These are phyloP conservation scores for Microbotryum saponariae DNA, from an alignment of 1,284 basidiomycete genomes.

Conservation along the genomic window DNA sequence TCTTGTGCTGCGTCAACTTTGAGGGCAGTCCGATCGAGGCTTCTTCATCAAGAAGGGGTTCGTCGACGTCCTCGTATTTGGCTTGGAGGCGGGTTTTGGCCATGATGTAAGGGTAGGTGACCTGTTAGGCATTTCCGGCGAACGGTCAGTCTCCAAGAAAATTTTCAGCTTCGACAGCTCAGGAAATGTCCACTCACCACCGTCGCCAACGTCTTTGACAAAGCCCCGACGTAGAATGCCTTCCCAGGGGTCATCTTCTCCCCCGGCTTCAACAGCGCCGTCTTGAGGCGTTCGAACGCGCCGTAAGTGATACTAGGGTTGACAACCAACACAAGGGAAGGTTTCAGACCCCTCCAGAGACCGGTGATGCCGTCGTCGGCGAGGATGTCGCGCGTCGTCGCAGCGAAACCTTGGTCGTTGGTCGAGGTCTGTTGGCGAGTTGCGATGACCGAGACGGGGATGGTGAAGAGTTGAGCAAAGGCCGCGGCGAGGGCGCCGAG, in stretches of 20 bases:
- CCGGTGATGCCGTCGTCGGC: conserved; percentile 85
- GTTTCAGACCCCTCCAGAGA: conserved; percentile 88
- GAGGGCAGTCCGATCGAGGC: background rate
- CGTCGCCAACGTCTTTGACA: conserved; percentile 93
- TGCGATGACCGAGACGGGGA: conserved; percentile 94
- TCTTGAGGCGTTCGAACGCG: conserved; percentile 85
- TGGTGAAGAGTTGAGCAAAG: conserved; percentile 95
- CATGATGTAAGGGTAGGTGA: conserved; percentile 81
- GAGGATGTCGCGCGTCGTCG: conserved; percentile 77
- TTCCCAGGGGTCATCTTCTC: conserved; percentile 68
- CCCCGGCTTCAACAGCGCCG: conserved; percentile 44
- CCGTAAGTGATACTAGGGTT: conserved; percentile 99
- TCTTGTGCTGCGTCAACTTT: conserved; percentile 34
- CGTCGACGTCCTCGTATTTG: conserved; percentile 27
- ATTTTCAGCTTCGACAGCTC: conserved; percentile 12
- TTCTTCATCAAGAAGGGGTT: background rate
- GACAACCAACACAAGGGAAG: conserved; percentile 78
- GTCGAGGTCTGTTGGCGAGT: conserved; percentile 83
- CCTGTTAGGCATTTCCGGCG: conserved; percentile 45
- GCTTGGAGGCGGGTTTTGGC: conserved; percentile 97
- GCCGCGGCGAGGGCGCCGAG: conserved; percentile 89
- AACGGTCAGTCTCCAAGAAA: background rate
- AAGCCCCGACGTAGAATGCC: conserved; percentile 80
- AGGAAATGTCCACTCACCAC: conserved; percentile 54
- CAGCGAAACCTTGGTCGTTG: conserved; percentile 51